Base-by-base conservation (phyloP, 345 rosid genomes). In the Eucalyptus viminalis region DNA sequence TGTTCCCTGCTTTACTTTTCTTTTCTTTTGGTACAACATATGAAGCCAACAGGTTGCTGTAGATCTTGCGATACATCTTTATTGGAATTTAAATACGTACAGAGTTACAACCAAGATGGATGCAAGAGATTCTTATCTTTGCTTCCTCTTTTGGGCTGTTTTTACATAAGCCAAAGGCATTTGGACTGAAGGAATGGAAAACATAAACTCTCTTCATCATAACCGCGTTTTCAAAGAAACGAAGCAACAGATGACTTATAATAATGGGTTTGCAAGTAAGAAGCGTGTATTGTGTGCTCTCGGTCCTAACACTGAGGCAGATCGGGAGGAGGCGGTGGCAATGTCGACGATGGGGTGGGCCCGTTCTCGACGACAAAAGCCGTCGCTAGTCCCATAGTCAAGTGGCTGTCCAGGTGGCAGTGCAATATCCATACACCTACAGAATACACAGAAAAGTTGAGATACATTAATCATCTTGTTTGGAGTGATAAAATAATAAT, bases 401-500 rank as follows among this genome's bases (percentile, higher is more conserved):
- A 45, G 67, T 89, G 90, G 37, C 37, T 81, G 34, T 89, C 90
- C 43, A 89, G 85, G 50, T 89, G 90, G 15, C 90, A 89, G 69
- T 89, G 90, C 80, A 89, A 34, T n/a, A 89, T 31, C 90, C 90
- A 89, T 31, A 65, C 90, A 49, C 90, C 90, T 89, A 60, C 19
- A 43, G 45, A 31, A n/a, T 65, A n/a, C 37, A n/a, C 19, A n/a
- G 16, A 65, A n/a, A 65, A 65, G 76, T 65, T 65, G 76, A 65
- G 76, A 65, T 65, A 15, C 76, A 65, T 65, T 14, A 65, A n/a
- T 65, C 40, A 29, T 14, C 76, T 15, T n/a, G 76, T 9, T 65
- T 65, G 16, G 40, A 49, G 56, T 14, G 54, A 86, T 14, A 45
- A 27, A 49, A 51, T 31, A 53, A 65, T 34, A 3, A 24, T 49